Evolutionary conservation across 768 basidiomycete genomes (phyloP), one percentile per base, ranked within the genome.

Genomic region (Lentinula edodes): DNA sequence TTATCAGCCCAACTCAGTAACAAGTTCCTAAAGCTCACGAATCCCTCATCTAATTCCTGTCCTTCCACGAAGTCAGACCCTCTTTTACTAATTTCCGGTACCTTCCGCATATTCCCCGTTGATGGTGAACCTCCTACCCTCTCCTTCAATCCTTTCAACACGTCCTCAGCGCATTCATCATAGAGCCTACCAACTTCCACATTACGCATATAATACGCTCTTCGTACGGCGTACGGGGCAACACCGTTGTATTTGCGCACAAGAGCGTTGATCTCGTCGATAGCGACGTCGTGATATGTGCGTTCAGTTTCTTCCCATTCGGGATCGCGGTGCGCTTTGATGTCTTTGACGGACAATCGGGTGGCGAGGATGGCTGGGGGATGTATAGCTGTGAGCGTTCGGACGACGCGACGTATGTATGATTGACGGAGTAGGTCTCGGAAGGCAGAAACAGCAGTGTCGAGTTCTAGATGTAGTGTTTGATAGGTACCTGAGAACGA

Each of bases 241-340:
- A 89, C 70, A 6, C 82, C 86, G 68, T 95, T 94, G 74, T 91
- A 90, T 73, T 87, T 86, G 53, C 91, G 80, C 32, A 93, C 86
- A 5, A 89, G 77, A 3, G 83, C 77, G 71, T 95, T 93, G 43
- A 93, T 73, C 65, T 93, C 87, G 35, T 77, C 79, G 41, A 94
- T 67, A 12, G 88, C 88, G 2, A 82, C 76, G 38, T 86, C 80
- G 66, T 93, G 90, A 66, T 91, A 91, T 50, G 79, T 72, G 16
- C 73, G 70, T 69, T 93, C 90, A 52, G 83, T 82, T 35, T 74
- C 73, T 68, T 89, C 85, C 92, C 92, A 94, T 57, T 83, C 84
- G 3, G 69, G 66, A 70, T 93, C 91, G 15, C 86, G 83, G 60
- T 86, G 72, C 2, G 71, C 65, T 52, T 70, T 70, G 38, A 84